Base-by-base conservation (phyloP, 345 rosid species). In the Angophora floribunda region DNA sequence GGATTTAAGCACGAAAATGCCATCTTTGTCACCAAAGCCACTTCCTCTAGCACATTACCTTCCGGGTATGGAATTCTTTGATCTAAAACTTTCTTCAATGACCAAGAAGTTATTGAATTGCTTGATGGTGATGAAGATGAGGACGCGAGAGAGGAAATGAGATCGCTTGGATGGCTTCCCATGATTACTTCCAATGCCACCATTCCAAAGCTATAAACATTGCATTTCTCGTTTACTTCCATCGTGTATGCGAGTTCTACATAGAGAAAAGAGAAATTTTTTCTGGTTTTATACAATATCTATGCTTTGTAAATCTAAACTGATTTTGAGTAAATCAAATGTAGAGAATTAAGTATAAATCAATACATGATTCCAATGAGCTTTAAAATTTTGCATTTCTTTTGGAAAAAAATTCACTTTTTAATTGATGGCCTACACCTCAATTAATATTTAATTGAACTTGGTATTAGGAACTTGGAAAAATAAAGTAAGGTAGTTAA, bases 391-490 rank as follows among this genome's bases (percentile, higher is more conserved):
- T 26, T 59, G 14, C 2, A 5, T 10, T 59, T 24, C 59, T 55
- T 55, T 21, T 19, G 26, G n/a, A 12, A 26, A 59, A 59, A 2
- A 30, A 10, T 59, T 59, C 14, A 59, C 67, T 6, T 59, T 57
- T 24, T 11, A 57, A 57, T 10, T 2, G 1, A 12, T 57, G 0
- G 0, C n/a, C n/a, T 57, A 22, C 3, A 57, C 0, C 3, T 26
- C 65, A 26, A 17, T 6, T 61, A 28, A 61, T 0, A 0, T 61
- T 10, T 26, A 4, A 57, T 59, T 1, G 30, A 59, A 59, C n/a
- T 1, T 24, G 3, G 3, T 11, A 6, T 24, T 24, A 57, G 65
- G n/a, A 9, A 57, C 10, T 57, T 24, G 4, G 7, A 57, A 26
- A 1, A 8, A 4, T 57, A 24, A 24, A 52, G 61, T 2, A 22